Base-by-base conservation (phyloP, 495 filamentous ascomycete genomes). In the Alectoria sarmentosa region DNA sequence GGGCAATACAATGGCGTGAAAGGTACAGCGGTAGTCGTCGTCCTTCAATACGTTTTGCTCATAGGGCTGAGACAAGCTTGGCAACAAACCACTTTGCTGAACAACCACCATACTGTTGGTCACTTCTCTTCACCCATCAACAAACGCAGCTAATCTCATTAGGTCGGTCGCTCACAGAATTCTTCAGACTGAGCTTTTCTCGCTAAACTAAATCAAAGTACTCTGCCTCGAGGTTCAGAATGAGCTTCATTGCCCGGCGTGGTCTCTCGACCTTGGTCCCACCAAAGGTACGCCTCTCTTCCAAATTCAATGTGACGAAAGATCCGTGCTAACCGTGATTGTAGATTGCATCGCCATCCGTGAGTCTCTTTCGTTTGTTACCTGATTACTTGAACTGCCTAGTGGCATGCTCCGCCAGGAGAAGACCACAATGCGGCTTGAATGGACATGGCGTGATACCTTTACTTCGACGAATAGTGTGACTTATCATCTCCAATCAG, bases 211-310 rank as follows among this genome's bases (percentile, higher is more conserved):
- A 48, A 10, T 17, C 14, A 46, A 32, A 36, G 23, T 46, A 32
- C 9, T 46, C 32, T 26, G 32, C 30, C 9, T 19, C 36, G 8
- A 37, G 30, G 23, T 59, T 75, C 84, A 88, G 79, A 77, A 98
- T 96, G 93, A 96, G 91, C 80, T 91, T 84, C 85, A 84, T 94
- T 72, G 82, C 84, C 71, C 88, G 88, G 77, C 85, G 93, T 77
- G 88, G 84, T 83, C 88, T 99, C 73, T 97, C 95, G 73, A 96
- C 95, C 83, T 84, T 99, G 75, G 96, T 99, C 76, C 94, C 94
- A 70, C 94, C 94, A 70, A 98, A 98, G 89, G 92, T 93, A 85
- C 68, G 84, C 70, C 65, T 61, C 66, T 60, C 63, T 56, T 52
- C 60, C 58, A 61, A 30, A 44, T 44, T 32, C 48, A 46, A 68